Percentiles rank a stretch among this genome's conserved stretches.
phyloP scores from a whole-genome alignment of 2,329 filamentous ascomycete species.

The Lanzia echinophila region DNA sequence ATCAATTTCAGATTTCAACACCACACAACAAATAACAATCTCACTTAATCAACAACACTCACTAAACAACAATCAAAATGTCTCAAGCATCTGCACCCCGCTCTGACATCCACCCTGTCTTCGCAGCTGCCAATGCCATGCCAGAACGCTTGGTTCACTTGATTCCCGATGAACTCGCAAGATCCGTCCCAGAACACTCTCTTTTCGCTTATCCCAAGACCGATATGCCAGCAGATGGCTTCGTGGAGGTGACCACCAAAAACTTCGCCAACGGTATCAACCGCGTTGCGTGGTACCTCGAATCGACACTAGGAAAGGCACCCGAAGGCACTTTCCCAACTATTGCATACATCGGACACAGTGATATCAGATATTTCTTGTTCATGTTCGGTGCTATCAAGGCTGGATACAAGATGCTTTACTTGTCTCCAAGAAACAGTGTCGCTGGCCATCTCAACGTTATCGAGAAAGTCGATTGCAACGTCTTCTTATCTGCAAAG shows the following conservation, averaged over 20 bases:
- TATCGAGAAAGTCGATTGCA: conserved; percentile 29
- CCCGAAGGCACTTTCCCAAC: conserved; percentile 7
- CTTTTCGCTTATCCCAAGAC: conserved; percentile 20
- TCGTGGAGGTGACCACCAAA: conserved; percentile 17
- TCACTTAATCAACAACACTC: neutral
- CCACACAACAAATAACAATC: neutral
- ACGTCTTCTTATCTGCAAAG: conserved; percentile 12
- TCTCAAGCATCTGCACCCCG: conserved; percentile 12
- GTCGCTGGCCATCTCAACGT: conserved; percentile 30
- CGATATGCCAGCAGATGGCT: conserved; percentile 16
- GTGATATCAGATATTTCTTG: conserved; percentile 16
- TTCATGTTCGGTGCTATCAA: conserved; percentile 29
- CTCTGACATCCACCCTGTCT: conserved; percentile 7
- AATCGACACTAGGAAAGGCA: conserved; percentile 11
- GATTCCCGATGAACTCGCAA: conserved; percentile 18
- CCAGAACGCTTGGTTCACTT: conserved; percentile 17
- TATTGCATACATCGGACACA: conserved; percentile 11
- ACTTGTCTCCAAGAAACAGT: conserved; percentile 34
- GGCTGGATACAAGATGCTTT: conserved; percentile 32
- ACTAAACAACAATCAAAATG: conserved; percentile 8
- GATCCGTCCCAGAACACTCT: conserved; percentile 15
- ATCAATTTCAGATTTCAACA: neutral
- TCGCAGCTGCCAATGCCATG: conserved; percentile 4
- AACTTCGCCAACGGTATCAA: conserved; percentile 20
- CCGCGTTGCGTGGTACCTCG: conserved; percentile 18